Conservation (phyloP, 192 early-diverging fungal genomes). For the Oehlia diaphana region DNA sequence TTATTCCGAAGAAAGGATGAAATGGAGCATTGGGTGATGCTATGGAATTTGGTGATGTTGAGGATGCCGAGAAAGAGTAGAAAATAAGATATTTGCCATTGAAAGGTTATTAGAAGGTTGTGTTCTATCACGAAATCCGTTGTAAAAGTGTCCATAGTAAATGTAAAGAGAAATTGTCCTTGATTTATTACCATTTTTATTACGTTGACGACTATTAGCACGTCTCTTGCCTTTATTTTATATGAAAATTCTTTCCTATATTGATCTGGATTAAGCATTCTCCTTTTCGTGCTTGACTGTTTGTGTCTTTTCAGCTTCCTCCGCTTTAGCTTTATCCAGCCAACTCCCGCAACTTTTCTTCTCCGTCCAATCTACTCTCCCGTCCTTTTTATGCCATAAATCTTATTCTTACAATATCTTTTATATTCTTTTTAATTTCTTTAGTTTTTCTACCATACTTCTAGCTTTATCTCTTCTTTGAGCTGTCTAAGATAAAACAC, state of each 20-base stretch:
- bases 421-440: constrained; percentile 24
- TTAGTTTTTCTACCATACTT: constrained; percentile 24
- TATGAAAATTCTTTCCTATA: constrained; percentile 3
- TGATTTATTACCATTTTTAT: background rate
- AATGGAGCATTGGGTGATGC: background rate
- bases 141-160: background rate
- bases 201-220: background rate
- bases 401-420: constrained; percentile 21
- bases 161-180: constrained; percentile 16
- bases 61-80: constrained; percentile 3
- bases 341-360: constrained; percentile 6
- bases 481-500: constrained; percentile 29
- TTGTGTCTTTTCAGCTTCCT: constrained; percentile 18
- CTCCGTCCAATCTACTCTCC: constrained; percentile 29
- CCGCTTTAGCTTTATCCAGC: background rate
- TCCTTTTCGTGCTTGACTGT: too few species aligned
- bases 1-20: too few species aligned
- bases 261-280: constrained; percentile 8
- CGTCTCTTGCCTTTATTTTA: background rate
- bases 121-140: background rate
- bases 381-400: background rate
- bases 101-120: background rate
- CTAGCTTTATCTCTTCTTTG: constrained; percentile 24
- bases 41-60: background rate
- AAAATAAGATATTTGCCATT: background rate